phyloP scores from a whole-genome alignment of 768 basidiomycete species.

The Termitomyces sp. region DNA sequence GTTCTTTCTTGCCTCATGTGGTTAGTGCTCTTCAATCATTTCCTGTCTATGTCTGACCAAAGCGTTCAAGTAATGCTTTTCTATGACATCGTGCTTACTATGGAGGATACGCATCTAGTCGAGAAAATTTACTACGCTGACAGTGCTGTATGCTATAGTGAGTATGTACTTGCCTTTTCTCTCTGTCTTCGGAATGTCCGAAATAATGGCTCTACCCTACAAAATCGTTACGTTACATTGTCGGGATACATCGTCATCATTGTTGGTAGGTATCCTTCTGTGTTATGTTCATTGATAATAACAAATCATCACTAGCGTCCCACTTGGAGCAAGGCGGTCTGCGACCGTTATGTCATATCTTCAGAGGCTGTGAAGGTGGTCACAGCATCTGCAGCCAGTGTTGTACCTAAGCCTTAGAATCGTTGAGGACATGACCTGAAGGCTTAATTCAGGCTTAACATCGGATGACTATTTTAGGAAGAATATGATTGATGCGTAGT shows the following conservation, averaged over 20 bases:
- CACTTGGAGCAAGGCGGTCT: constrained; percentile 24
- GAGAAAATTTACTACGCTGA: not conserved
- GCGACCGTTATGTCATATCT: constrained; percentile 27
- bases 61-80: constrained; percentile 13
- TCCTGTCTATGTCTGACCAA: not conserved
- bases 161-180: no score
- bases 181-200: not conserved
- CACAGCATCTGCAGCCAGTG: constrained; percentile 26
- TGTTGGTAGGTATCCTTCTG: constrained; percentile 9
- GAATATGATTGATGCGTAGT: no score
- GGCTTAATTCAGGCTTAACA: no score
- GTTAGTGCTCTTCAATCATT: not conserved
- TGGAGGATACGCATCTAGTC: not conserved
- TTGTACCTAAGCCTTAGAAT: no score
- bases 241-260: constrained; percentile 26
- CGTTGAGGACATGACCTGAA: no score
- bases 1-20: not conserved
- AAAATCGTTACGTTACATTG: constrained; percentile 32
- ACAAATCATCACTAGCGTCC: not conserved
- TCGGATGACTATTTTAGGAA: no score
- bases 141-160: not conserved
- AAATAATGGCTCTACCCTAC: not conserved
- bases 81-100: not conserved
- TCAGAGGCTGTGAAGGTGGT: constrained; percentile 29
- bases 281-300: not conserved